Conservation (phyloP, 345 rosid species). For the Arabis alpina region DNA sequence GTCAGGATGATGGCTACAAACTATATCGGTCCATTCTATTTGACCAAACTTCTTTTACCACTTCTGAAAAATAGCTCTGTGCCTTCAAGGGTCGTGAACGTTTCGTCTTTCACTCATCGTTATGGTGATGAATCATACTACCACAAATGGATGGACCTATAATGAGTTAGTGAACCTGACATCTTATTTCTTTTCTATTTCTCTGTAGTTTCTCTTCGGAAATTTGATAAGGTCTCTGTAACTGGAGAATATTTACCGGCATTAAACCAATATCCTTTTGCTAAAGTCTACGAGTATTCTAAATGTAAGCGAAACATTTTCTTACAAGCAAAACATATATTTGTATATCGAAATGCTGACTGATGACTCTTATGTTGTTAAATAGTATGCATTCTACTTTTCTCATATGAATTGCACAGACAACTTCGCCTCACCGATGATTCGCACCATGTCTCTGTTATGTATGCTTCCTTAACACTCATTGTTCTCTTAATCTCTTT, state of each 20-base stretch:
- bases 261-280: constrained; percentile 58
- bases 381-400: constrained; percentile 72
- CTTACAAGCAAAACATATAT: background rate
- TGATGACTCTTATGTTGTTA: constrained; percentile 34
- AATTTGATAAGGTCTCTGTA: constrained; percentile 60
- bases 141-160: background rate
- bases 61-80: constrained; percentile 71
- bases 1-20: constrained; percentile 85
- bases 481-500: background rate
- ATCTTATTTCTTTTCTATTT: background rate
- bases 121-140: constrained; percentile 17
- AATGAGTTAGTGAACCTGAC: background rate
- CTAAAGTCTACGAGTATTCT: constrained; percentile 66
- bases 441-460: constrained; percentile 59
- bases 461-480: constrained; percentile 53
- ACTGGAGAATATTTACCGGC: constrained; percentile 54
- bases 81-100: constrained; percentile 85
- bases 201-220: constrained; percentile 52
- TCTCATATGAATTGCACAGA: constrained; percentile 76
- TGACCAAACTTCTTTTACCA: constrained; percentile 74
- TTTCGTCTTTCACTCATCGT: constrained; percentile 82
- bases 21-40: constrained; percentile 70
- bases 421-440: constrained; percentile 54
- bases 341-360: background rate
- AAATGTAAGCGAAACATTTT: constrained; percentile 57